Conservation (phyloP, 1,139 yeast species). For the Wickerhamomyces sp. region DNA sequence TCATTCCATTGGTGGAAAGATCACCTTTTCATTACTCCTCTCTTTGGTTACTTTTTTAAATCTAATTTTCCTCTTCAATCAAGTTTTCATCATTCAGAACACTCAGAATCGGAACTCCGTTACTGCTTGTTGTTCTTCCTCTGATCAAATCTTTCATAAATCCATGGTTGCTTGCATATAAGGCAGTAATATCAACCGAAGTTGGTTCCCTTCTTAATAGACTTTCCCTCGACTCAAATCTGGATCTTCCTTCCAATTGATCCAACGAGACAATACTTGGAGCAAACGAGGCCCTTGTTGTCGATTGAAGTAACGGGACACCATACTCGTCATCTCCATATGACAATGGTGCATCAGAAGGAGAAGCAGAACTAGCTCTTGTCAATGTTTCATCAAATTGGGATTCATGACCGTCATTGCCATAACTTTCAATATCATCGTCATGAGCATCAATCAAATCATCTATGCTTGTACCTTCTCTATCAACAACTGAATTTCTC, state of each 20-base stretch:
- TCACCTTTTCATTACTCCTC: not conserved
- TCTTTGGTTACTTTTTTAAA: not conserved
- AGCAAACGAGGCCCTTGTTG: conserved; percentile 8
- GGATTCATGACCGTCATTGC: not conserved
- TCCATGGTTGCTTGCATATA: conserved; percentile 9
- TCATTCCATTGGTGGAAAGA: too few species aligned
- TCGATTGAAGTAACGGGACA: conserved; percentile 12
- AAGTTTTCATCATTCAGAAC: not conserved
- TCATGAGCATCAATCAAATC: conserved; percentile 6
- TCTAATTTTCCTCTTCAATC: not conserved
- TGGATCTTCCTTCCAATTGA: conserved; percentile 1
- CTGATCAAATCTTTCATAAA: not conserved
- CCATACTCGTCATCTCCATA: conserved; percentile 5
- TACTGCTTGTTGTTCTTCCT: not conserved
- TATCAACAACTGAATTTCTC: conserved; percentile 2
- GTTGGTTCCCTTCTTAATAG: conserved; percentile 18
- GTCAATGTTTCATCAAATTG: conserved; percentile 5
- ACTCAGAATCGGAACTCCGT: not conserved
- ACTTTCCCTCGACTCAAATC: conserved; percentile 19
- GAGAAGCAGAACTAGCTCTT: conserved; percentile 1
- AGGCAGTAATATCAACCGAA: conserved; percentile 22
- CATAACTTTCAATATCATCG: not conserved
- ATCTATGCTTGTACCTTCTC: conserved; percentile 4
- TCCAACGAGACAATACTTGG: not conserved
- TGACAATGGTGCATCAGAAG: not conserved